Evolutionary conservation across 495 filamentous ascomycete genomes (phyloP).

Genomic region (Penicillium riverlandense): DNA sequence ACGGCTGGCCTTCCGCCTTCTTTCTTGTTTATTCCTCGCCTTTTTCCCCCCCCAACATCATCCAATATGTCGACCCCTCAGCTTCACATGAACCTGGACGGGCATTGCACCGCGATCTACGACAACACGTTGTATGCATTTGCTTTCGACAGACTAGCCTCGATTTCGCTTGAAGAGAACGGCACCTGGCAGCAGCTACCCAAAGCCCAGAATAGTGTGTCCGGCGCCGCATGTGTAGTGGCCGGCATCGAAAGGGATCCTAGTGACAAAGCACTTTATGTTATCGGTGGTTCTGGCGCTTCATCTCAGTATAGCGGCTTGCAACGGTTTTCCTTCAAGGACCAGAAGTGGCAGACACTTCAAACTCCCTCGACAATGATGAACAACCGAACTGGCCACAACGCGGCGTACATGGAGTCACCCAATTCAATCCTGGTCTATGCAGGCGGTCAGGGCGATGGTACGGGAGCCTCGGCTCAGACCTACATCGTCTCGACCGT

Average conservation of each 20-base stretch:
- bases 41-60: too few species aligned
- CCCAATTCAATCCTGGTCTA: slow-evolving; percentile 73
- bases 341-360: slow-evolving; percentile 68
- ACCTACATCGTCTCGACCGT: slow-evolving; percentile 67
- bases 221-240: slow-evolving; percentile 70
- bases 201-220: slow-evolving; percentile 54
- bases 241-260: slow-evolving; percentile 46
- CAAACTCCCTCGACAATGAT: slow-evolving; percentile 45
- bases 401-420: slow-evolving; percentile 64
- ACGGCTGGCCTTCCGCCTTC: slow-evolving; percentile 20
- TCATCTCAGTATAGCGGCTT: slow-evolving; percentile 62
- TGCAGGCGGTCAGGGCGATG: slow-evolving; percentile 60
- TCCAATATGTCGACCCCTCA: slow-evolving; percentile 54
- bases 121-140: slow-evolving; percentile 84
- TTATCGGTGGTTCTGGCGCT: slow-evolving; percentile 68
- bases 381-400: slow-evolving; percentile 65
- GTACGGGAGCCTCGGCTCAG: slow-evolving; percentile 50
- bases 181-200: slow-evolving; percentile 62
- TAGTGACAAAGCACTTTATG: slow-evolving; percentile 60
- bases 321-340: slow-evolving; percentile 75
- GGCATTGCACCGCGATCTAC: slow-evolving; percentile 76
- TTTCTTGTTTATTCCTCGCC: not conserved
- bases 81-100: slow-evolving; percentile 58
- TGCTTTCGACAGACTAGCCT: slow-evolving; percentile 66
- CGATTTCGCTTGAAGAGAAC: slow-evolving; percentile 59